Evolutionary conservation across 75 land plant species (phyloP), one percentile per base, ranked within the genome.

Genomic region (Pinus taeda): DNA sequence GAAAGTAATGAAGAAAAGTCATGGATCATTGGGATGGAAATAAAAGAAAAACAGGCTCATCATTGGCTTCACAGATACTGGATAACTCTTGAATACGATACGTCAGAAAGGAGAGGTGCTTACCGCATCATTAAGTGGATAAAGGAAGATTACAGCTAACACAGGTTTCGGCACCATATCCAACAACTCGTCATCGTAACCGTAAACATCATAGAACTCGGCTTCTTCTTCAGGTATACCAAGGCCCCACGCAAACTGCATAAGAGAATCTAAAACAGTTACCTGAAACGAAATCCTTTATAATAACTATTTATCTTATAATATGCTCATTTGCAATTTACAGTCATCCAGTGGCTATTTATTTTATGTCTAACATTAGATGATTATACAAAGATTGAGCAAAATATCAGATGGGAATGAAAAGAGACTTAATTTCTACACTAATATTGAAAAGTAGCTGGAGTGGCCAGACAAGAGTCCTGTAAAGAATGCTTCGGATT

Each of bases 141-240:
- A 95, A 57, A 97, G 93, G 65, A 95, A 93, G 20, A 97, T 82
- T 37, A 97, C 99, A 13, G 98, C 99, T 26, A 97, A 86, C 7
- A 97, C 98, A 21, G 99, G 99, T 78, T 88, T 81, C 7, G 99
- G 98, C 57, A 97, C 99, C 98, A 97, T 97, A 18, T 78, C 92
- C 57, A 97, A 79, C 4, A 97, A 90, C 57, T 97, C 99, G 37
- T 95, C 95, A 78, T 97, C 99, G 79, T 95, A 83, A 4, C 99
- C 99, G 75, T 91, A 97, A 58, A 97, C 98, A 88, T 97, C 99
- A 61, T 69, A 67, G 80, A 92, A 95, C 70, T 89, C 98, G 22
- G 87, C 95, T 70, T 90, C 92, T 33, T 81, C 88, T 39, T 71
- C 84, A 15, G 89, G 85, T 58, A 97, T 80, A n/a, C 99, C 99